Percentiles rank a stretch among this genome's conserved stretches.
phyloP scores from a whole-genome alignment of 2,329 filamentous ascomycete genomes.

The Ascochyta pisi region DNA sequence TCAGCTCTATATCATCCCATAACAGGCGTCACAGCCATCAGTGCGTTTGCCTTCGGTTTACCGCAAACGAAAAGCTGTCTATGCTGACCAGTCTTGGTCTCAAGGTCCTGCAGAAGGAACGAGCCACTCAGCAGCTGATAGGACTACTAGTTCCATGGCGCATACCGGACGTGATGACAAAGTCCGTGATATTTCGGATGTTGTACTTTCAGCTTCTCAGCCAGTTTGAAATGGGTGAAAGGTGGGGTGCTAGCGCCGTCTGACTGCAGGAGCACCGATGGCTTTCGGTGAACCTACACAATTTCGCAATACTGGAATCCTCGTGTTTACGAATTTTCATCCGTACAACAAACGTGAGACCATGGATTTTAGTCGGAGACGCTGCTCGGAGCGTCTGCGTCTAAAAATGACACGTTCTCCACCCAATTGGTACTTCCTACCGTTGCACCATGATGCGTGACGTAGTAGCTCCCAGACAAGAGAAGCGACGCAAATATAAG shows the following conservation, averaged over 20 bases:
- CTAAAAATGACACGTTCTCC: neutral
- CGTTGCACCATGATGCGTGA: slow-evolving; percentile 13
- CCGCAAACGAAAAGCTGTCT: too few relatives aligned
- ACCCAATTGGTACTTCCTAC: neutral
- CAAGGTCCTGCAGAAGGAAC: too few relatives aligned
- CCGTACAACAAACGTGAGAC: neutral
- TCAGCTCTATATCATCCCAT: too few relatives aligned
- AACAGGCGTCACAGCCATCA: too few relatives aligned
- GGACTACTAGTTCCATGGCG: neutral
- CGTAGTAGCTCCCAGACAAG: slow-evolving; percentile 1
- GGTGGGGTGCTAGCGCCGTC: slow-evolving; percentile 1
- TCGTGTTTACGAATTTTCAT: neutral
- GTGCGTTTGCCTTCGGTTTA: too few relatives aligned
- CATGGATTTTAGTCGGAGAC: too few relatives aligned
- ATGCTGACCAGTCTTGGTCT: too few relatives aligned
- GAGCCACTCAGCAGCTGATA: neutral
- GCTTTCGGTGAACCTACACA: neutral
- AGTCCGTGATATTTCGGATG: slow-evolving; percentile 2
- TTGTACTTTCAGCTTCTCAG: neutral
- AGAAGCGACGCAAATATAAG: neutral
- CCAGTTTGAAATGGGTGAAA: neutral
- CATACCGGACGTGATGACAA: neutral
- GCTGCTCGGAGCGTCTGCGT: neutral
- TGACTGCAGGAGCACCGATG: neutral
- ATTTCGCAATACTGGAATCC: neutral